Evolutionary conservation across 257 asterid genomes (phyloP), one percentile per base, ranked within the genome.

Genomic region (Solanum commersonii): DNA sequence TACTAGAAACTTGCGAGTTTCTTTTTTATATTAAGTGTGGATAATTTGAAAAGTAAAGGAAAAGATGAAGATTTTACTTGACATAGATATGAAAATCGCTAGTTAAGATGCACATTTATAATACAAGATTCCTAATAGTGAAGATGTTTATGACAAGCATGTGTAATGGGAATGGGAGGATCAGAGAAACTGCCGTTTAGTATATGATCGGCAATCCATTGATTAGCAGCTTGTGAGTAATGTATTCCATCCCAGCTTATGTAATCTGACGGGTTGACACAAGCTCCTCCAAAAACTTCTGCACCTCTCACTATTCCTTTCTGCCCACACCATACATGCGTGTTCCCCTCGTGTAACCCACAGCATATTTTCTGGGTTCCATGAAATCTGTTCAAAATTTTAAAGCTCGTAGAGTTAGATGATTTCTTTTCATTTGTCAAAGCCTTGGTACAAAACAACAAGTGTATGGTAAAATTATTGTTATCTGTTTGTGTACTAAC

Each of bases 161-260:
- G 71, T 6, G 89, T 60, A 88, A 93, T 89, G 37, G 91, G 87
- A 23, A 91, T 12, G 0, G 93, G 92, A 6, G 98, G 98, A 88
- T 96, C 95, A 12, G 96, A 94, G 1, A 91, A 86, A 4, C 94
- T 93, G 76, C 96, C 96, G 10, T 86, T 90, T 16, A 90, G 5
- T 31, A 94, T 88, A 3, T 89, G 96, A 31, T 77, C 31, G 0
- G 96, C 95, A 16, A 95, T 59, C 99, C 98, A 95, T 0, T 35
- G 89, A 70, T 94, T 96, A 4, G 98, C 96, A 40, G 97, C 96
- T 52, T 96, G 98, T 3, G 94, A 38, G 11, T 93, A 94, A 73
- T 96, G 99, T 49, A 93, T 95, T 2, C 98, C 96, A 60, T 95
- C 99, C 99, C 99, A 96, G 83, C 99, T 96, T 38, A 96, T 90